Evolutionary conservation across 2,329 filamentous ascomycete genomes (phyloP).

Genomic region (Botrytis porri): DNA sequence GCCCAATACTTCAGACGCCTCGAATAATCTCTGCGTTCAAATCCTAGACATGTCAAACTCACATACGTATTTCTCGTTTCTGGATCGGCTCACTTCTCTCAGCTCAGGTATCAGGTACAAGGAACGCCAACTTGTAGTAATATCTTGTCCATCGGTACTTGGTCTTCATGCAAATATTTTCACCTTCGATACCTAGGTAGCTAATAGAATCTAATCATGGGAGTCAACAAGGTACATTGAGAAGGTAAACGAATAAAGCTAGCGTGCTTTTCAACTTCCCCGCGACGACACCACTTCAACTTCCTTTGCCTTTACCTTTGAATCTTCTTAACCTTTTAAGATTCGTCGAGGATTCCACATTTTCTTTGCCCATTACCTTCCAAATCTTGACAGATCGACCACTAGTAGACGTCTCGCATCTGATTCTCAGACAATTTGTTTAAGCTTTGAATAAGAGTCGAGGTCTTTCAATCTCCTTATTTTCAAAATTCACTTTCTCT

Average conservation of each 20-base stretch:
- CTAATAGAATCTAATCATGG: not conserved
- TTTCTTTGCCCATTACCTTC: not conserved
- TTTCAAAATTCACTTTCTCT: not conserved
- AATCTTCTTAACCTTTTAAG: not conserved
- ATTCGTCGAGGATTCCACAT: accelerated
- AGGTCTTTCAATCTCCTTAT: not conserved
- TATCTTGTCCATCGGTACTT: not conserved
- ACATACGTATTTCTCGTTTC: not conserved
- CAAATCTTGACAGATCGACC: not conserved
- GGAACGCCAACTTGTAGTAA: not conserved
- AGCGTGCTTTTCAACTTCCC: not conserved
- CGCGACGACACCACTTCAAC: not conserved
- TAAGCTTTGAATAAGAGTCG: not conserved
- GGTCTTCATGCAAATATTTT: too few species aligned
- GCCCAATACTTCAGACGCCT: not conserved
- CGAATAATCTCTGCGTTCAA: not conserved
- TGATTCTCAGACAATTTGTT: not conserved
- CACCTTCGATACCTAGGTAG: not conserved
- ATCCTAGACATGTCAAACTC: not conserved
- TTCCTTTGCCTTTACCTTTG: not conserved
- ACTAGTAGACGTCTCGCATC: not conserved
- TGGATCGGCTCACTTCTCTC: not conserved
- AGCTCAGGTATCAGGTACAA: not conserved
- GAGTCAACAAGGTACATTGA: not conserved
- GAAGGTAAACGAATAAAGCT: not conserved